These are phyloP conservation scores for Phaffomyces antillensis DNA, from an alignment of 805 yeast genomes.

Conservation along the genomic window DNA sequence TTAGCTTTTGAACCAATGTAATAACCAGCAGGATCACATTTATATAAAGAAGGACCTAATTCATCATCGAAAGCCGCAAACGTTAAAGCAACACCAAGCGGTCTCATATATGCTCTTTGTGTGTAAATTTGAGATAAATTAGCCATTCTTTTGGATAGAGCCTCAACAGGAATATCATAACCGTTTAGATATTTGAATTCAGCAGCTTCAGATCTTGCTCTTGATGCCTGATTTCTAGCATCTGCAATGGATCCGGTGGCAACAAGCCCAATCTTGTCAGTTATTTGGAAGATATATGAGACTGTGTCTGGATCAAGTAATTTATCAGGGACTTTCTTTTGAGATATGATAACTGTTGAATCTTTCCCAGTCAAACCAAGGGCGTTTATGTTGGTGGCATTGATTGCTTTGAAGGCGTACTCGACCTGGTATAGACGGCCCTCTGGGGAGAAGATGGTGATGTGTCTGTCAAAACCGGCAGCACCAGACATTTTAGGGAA, in stretches of 20 bases:
- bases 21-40: constrained; percentile 97
- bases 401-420: constrained; percentile 96
- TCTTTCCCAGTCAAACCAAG: constrained; percentile 83
- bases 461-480: constrained; percentile 99
- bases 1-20: constrained; percentile 86
- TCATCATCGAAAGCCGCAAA: constrained; percentile 86
- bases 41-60: constrained; percentile 81
- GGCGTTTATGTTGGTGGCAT: constrained; percentile 84
- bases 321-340: constrained; percentile 95
- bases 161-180: constrained; percentile 94
- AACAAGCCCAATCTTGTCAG: constrained; percentile 78
- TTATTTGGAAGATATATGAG: constrained; percentile 75
- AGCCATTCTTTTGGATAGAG: constrained; percentile 90
- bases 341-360: constrained; percentile 82
- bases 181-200: constrained; percentile 94
- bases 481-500: constrained; percentile 33
- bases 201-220: constrained; percentile 94
- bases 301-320: constrained; percentile 83
- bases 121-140: constrained; percentile 93
- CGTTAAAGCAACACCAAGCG: constrained; percentile 89
- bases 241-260: constrained; percentile 96
- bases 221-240: constrained; percentile 80
- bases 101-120: constrained; percentile 98
- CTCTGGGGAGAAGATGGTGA: constrained; percentile 97
- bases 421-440: constrained; percentile 97